Evolutionary conservation across 2,329 filamentous ascomycete genomes (phyloP).

Genomic region (Sporothrix dimorphospora): DNA sequence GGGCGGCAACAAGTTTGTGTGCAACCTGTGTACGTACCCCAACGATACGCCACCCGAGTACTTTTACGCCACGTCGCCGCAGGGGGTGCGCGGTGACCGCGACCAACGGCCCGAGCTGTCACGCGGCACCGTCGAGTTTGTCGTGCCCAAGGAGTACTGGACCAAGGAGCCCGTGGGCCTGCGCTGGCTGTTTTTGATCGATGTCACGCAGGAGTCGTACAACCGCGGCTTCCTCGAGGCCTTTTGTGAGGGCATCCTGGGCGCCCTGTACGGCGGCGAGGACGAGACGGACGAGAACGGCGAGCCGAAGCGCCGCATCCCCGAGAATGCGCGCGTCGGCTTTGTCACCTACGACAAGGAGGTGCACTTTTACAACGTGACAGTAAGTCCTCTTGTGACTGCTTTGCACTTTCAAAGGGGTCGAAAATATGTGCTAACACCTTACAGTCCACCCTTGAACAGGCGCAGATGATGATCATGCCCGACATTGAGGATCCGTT

Average conservation of each 20-base stretch:
- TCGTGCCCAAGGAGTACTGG: conserved; percentile 99
- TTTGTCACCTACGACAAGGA: conserved; percentile 97
- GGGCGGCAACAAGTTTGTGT: conserved; percentile 94
- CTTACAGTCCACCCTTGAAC: conserved; percentile 68
- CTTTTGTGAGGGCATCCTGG: conserved; percentile 85
- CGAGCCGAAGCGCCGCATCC: conserved; percentile 62
- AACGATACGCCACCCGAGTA: conserved; percentile 94
- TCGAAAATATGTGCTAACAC: background rate
- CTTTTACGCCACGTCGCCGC: conserved; percentile 86
- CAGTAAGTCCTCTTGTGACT: conserved; percentile 55
- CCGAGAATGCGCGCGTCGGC: conserved; percentile 81
- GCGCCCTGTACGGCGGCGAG: conserved; percentile 77
- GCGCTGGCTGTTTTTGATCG: conserved; percentile 87
- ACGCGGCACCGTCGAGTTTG: conserved; percentile 90
- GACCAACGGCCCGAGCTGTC: conserved; percentile 87
- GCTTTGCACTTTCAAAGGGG: no score
- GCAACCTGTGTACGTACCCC: conserved; percentile 96
- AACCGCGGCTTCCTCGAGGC: conserved; percentile 90
- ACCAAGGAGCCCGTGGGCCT: conserved; percentile 88
- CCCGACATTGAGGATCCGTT: conserved; percentile 97
- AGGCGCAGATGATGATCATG: conserved; percentile 98
- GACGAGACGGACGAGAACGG: conserved; percentile 55
- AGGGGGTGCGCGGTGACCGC: conserved; percentile 84
- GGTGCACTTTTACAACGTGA: conserved; percentile 97
- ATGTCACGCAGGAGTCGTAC: conserved; percentile 88